phyloP scores from a whole-genome alignment of 2,329 filamentous ascomycete species.

The Arthrobotrys sinensis region DNA sequence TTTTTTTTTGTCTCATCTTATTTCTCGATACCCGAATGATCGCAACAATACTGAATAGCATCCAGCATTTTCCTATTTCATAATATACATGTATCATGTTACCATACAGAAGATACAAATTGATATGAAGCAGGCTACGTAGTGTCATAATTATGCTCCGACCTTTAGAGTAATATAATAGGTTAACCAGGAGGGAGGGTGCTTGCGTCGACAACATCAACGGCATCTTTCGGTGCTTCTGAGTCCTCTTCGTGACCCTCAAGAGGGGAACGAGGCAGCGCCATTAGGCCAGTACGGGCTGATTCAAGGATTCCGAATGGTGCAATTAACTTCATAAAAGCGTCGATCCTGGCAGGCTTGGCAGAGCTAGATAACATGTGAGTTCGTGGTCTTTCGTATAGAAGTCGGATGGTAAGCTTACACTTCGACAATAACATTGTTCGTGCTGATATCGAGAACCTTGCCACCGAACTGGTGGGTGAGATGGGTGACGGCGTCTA shows the following conservation, averaged over 20 bases:
- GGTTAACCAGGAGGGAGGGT: slow-evolving; percentile 86
- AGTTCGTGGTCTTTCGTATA: neutral
- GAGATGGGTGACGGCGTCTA: slow-evolving; percentile 95
- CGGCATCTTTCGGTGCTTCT: slow-evolving; percentile 81
- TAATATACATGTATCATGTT: slow-evolving; percentile 45
- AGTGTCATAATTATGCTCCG: neutral
- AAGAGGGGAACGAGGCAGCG: slow-evolving; percentile 91
- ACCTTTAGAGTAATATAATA: too few species aligned
- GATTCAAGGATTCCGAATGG: slow-evolving; percentile 98
- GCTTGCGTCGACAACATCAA: slow-evolving; percentile 95
- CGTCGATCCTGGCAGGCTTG: slow-evolving; percentile 93
- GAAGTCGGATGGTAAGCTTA: slow-evolving; percentile 71
- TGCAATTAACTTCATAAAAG: slow-evolving; percentile 93
- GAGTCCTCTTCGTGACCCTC: slow-evolving; percentile 78
- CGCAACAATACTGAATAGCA: neutral
- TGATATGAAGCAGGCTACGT: slow-evolving; percentile 4
- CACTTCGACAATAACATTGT: slow-evolving; percentile 98
- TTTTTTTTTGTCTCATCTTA: slow-evolving; percentile 32
- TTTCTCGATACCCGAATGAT: slow-evolving; percentile 40
- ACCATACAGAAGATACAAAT: slow-evolving; percentile 41
- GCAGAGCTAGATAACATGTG: slow-evolving; percentile 76
- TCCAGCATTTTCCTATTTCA: neutral
- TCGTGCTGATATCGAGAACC: slow-evolving; percentile 96
- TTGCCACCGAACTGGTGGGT: slow-evolving; percentile 98
- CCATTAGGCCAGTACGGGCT: slow-evolving; percentile 95